Conservation (phyloP, 2,329 filamentous ascomycete genomes). For the Nectriaceae sp. region DNA sequence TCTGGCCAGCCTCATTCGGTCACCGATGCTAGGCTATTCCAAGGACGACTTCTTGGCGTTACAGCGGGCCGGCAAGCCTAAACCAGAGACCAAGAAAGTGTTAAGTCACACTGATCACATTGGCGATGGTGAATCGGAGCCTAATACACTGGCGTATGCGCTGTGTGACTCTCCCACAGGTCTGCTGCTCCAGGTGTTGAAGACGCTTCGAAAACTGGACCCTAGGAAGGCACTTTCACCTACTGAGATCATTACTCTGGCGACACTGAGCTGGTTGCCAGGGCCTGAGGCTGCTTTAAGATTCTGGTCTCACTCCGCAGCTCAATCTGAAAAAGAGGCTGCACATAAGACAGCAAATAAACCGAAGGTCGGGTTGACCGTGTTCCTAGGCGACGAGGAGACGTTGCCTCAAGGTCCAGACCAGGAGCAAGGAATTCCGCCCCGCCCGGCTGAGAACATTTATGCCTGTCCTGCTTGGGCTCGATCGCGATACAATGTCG, state of each 20-base stretch:
- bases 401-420: slow-evolving; percentile 9
- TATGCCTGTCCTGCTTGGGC: slow-evolving; percentile 55
- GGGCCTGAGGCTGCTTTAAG: slow-evolving; percentile 63
- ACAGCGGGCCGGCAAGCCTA: slow-evolving; percentile 23
- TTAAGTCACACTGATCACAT: slow-evolving; percentile 31
- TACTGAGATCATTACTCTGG: slow-evolving; percentile 60
- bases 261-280: slow-evolving; percentile 66
- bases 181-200: slow-evolving; percentile 55
- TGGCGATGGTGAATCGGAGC: slow-evolving; percentile 40
- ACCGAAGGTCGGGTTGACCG: slow-evolving; percentile 48
- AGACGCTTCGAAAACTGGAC: slow-evolving; percentile 44
- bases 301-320: slow-evolving; percentile 52
- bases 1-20: slow-evolving; percentile 50
- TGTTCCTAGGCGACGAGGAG: slow-evolving; percentile 44
- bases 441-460: slow-evolving; percentile 22
- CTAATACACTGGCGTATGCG: slow-evolving; percentile 60
- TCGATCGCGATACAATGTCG: slow-evolving; percentile 43
- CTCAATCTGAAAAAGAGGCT: slow-evolving; percentile 33
- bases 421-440: slow-evolving; percentile 19
- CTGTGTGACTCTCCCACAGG: slow-evolving; percentile 64
- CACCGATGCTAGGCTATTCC: slow-evolving; percentile 57
- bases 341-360: slow-evolving; percentile 28
- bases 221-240: slow-evolving; percentile 45
- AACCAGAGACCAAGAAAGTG: slow-evolving; percentile 11
- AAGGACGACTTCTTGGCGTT: slow-evolving; percentile 51